Evolutionary conservation across 1,139 yeast genomes (phyloP).

Genomic region (Citeromyces hawaiiensis): DNA sequence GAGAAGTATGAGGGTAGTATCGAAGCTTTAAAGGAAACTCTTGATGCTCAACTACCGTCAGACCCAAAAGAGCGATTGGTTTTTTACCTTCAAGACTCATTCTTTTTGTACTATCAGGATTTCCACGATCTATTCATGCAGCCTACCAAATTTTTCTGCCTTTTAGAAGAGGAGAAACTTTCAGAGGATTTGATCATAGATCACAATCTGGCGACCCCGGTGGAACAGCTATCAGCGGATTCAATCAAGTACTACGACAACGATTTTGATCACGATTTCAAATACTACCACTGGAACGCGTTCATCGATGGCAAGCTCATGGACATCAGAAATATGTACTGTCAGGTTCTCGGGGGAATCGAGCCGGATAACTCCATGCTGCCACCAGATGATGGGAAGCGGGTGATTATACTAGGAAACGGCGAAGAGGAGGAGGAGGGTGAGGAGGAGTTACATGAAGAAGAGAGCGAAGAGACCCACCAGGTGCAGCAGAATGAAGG

Average conservation of each 20-base stretch:
- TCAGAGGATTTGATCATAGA: not conserved
- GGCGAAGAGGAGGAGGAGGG: no score
- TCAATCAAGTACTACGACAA: conserved; percentile 3
- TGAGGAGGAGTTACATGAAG: conserved; percentile 6
- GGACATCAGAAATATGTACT: conserved; percentile 86
- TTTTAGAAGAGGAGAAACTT: not conserved
- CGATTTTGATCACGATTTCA: conserved; percentile 18
- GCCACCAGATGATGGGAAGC: conserved; percentile 3
- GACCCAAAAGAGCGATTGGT: not conserved
- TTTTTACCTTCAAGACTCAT: conserved; percentile 15
- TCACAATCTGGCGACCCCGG: not conserved
- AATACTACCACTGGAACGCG: conserved; percentile 46
- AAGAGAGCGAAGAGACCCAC: conserved; percentile 3
- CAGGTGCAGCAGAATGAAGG: no score
- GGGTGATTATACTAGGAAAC: conserved; percentile 17
- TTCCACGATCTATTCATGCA: conserved; percentile 13
- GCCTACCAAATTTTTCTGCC: conserved; percentile 2
- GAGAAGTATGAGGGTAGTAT: not conserved
- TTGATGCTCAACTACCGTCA: not conserved
- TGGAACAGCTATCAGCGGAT: not conserved
- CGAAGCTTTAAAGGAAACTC: not conserved
- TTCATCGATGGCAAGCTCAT: conserved; percentile 74
- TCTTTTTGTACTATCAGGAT: conserved; percentile 15
- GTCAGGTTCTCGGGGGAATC: conserved; percentile 80
- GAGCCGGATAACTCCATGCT: conserved; percentile 8